Percentiles rank a stretch among this genome's conserved stretches.
These are phyloP conservation scores for Fusarium agapanthi DNA, from an alignment of 2,329 filamentous ascomycete genomes.

Conservation along the genomic window DNA sequence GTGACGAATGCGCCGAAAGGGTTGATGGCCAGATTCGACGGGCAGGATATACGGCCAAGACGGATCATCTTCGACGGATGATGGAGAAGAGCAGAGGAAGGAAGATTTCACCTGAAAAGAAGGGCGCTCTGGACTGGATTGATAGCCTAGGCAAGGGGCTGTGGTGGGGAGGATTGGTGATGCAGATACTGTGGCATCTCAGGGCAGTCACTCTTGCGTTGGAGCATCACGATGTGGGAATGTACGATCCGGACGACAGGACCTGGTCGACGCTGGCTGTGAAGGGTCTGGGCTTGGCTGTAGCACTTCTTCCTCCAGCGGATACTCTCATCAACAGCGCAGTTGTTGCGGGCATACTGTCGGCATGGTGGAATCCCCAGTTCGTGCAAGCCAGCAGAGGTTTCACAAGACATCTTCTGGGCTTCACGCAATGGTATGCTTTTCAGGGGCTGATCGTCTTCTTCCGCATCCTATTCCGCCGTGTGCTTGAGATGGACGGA, in stretches of 20 bases:
- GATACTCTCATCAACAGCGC: slow-evolving; percentile 57
- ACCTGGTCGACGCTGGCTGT: slow-evolving; percentile 24
- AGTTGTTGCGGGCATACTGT: slow-evolving; percentile 58
- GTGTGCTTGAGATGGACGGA: slow-evolving; percentile 52
- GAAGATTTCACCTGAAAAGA: slow-evolving; percentile 37
- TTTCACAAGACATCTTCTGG: slow-evolving; percentile 66
- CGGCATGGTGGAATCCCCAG: slow-evolving; percentile 75
- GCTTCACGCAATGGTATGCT: slow-evolving; percentile 71
- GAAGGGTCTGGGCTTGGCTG: slow-evolving; percentile 21
- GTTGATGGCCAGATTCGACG: slow-evolving; percentile 75
- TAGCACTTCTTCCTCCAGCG: slow-evolving; percentile 50
- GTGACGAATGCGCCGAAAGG: slow-evolving; percentile 77
- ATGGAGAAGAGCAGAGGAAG: slow-evolving; percentile 69
- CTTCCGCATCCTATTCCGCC: slow-evolving; percentile 61
- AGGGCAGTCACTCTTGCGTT: slow-evolving; percentile 41
- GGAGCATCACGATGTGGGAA: slow-evolving; percentile 41
- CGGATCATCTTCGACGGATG: slow-evolving; percentile 80
- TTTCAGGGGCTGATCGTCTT: slow-evolving; percentile 69
- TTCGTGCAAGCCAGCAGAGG: slow-evolving; percentile 68
- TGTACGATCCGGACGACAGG: slow-evolving; percentile 47
- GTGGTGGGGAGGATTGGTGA: slow-evolving; percentile 58
- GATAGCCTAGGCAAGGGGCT: slow-evolving; percentile 54
- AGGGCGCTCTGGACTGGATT: slow-evolving; percentile 54
- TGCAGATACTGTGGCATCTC: slow-evolving; percentile 63
- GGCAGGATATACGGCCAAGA: slow-evolving; percentile 82